These are phyloP conservation scores for Monilinia aucupariae DNA, from an alignment of 2,329 filamentous ascomycete species.

Conservation along the genomic window DNA sequence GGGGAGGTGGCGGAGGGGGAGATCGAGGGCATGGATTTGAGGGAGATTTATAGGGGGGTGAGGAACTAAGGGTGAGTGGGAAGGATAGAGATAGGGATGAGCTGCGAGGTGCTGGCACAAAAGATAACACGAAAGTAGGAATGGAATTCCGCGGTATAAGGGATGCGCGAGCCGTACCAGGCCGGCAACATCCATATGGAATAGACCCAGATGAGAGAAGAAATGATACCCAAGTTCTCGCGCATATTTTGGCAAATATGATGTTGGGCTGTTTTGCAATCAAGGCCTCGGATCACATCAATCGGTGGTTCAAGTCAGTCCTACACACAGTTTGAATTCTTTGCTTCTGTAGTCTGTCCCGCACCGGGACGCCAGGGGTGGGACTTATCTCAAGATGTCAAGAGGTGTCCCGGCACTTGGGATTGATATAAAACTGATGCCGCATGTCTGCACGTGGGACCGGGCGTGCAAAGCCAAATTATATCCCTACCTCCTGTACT, in stretches of 20 bases:
- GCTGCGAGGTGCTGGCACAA: not conserved
- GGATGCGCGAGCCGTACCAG: not conserved
- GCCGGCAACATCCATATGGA: not conserved
- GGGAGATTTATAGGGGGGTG: conserved; percentile 59
- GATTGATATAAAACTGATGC: too few species aligned
- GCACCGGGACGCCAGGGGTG: not conserved
- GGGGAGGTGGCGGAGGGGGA: conserved; percentile 74
- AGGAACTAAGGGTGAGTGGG: conserved; percentile 41
- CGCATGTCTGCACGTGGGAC: too few species aligned
- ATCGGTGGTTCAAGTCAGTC: not conserved
- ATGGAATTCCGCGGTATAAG: not conserved
- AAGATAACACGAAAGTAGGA: not conserved
- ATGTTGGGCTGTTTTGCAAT: not conserved
- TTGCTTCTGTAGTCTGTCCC: not conserved
- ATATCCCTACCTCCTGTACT: not conserved
- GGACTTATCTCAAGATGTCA: too few species aligned
- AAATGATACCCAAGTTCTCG: conserved; percentile 6
- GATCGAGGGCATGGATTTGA: conserved; percentile 57
- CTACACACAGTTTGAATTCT: not conserved
- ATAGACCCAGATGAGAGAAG: not conserved
- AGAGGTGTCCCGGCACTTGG: too few species aligned
- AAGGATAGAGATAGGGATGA: not conserved
- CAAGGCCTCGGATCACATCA: too few species aligned
- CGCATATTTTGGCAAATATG: not conserved
- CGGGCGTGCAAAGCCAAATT: not conserved